Evolutionary conservation across 1,284 basidiomycete species (phyloP), one percentile per base, ranked within the genome.

Genomic region (Pseudozyma flocculosa): DNA sequence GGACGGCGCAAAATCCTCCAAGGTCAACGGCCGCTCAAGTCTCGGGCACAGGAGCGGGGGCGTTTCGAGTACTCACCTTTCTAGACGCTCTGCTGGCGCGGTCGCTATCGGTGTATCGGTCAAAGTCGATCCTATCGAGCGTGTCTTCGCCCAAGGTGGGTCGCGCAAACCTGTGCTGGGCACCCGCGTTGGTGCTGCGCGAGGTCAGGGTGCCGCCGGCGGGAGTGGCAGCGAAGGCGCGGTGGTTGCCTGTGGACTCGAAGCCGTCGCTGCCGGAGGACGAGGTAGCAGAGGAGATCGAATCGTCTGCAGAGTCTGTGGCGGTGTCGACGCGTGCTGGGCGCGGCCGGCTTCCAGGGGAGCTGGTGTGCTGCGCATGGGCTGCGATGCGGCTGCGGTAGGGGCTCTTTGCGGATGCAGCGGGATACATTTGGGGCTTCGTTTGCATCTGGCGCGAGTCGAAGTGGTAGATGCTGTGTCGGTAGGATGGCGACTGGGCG

Each of bases 191-290:
- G 11, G 50, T 58, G 39, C 45, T 24, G 46, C 52, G 45, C 38
- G 45, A 41, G 1, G 54, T 62, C 40, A 55, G 54, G 19, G 54
- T 57, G n/a, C 44, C 50, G 1, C 53, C 56, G 15, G 54, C 59
- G 8, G 54, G 60, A 2, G 60, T 70, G 11, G 61, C 59, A 13
- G 58, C 58, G 45, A 66, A 63, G 22, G 48, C 59, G 32, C 57
- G 50, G 26, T 70, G 67, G 32, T 70, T 70, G 40, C 67, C 67
- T 0, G 67, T 70, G 37, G 58, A 49, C 52, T 54, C n/a, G 45
- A 54, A 21, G 38, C 37, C 53, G 22, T 54, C 43, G 9, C 54
- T 43, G 40, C 56, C 52, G n/a, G 43, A 49, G 24, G 53, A 52
- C 7, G 54, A 58, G 5, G 21, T 13, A 2, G 18, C 24, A 19